Conservation (phyloP, 768 basidiomycete species). For the Collybiopsis confluens region DNA sequence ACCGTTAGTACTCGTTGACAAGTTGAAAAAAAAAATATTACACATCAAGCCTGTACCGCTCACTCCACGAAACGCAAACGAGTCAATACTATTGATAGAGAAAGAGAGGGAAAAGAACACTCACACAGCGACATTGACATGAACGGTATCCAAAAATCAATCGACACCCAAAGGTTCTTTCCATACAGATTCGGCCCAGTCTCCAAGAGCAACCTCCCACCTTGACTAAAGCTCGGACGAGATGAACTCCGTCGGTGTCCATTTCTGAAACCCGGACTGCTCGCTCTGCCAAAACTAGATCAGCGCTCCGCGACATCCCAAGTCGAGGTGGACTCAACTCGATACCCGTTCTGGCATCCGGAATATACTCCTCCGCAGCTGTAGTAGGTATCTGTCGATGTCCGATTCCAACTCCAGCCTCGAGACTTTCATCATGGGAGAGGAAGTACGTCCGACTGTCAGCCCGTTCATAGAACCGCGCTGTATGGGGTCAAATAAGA, state of each 20-base stretch:
- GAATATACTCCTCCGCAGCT: conserved; percentile 7
- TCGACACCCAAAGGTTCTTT: conserved; percentile 40
- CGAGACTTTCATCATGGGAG: neutral
- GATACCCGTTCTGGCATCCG: neutral
- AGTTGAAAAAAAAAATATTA: too few relatives aligned
- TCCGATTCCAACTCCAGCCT: neutral
- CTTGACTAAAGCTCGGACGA: conserved; percentile 20
- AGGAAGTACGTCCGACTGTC: conserved; percentile 1
- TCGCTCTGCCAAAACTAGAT: too few relatives aligned
- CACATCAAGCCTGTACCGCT: too few relatives aligned
- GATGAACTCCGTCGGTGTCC: conserved; percentile 4
- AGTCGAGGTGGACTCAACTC: conserved; percentile 8
- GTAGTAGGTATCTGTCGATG: conserved; percentile 9
- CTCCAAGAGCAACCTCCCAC: conserved; percentile 19
- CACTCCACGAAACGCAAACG: too few relatives aligned
- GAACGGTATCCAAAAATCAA: conserved; percentile 66
- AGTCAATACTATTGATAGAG: too few relatives aligned
- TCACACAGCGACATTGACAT: conserved; percentile 53
- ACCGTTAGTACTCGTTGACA: too few relatives aligned
- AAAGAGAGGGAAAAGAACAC: conserved; percentile 20
- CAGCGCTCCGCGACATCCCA: neutral
- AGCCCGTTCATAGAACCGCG: conserved; percentile 51
- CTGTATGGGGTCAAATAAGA: conserved; percentile 21
- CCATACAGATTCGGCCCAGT: conserved; percentile 50
- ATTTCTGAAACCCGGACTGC: neutral